phyloP scores from a whole-genome alignment of 139 green algal species.

The Micractinium conductrix region DNA sequence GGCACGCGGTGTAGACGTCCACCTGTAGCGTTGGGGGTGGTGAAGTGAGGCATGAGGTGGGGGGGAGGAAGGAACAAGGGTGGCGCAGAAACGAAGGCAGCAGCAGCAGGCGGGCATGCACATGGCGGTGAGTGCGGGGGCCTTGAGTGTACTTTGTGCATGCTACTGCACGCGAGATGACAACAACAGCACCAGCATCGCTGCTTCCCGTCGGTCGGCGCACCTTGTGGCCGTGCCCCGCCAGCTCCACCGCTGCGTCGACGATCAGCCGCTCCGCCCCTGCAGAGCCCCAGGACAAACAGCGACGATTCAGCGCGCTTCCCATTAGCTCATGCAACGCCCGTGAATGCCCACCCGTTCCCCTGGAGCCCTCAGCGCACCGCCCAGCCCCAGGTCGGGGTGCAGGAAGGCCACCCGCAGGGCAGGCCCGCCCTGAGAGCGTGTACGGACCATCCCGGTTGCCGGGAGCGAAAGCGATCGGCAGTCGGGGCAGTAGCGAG shows the following conservation, averaged over 20 bases:
- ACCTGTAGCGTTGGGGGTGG: too few species aligned
- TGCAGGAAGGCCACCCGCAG: constrained; percentile 90
- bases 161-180: not conserved
- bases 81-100: too few species aligned
- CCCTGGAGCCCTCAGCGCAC: constrained; percentile 31
- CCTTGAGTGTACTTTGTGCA: not conserved
- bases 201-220: too few species aligned
- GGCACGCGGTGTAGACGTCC: constrained; percentile 92
- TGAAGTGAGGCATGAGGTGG: too few species aligned
- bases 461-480: not conserved
- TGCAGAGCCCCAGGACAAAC: constrained; percentile 24
- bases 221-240: constrained; percentile 73
- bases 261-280: constrained; percentile 96
- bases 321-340: too few species aligned
- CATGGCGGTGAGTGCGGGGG: not conserved
- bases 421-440: not conserved
- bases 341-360: too few species aligned
- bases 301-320: too few species aligned
- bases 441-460: not conserved
- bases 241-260: constrained; percentile 92
- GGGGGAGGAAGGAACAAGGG: too few species aligned
- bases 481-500: too few species aligned
- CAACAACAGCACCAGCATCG: not conserved
- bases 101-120: not conserved
- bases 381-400: constrained; percentile 92